phyloP scores from a whole-genome alignment of 2,329 filamentous ascomycete species.

The Neopestalotiopsis clavispora region DNA sequence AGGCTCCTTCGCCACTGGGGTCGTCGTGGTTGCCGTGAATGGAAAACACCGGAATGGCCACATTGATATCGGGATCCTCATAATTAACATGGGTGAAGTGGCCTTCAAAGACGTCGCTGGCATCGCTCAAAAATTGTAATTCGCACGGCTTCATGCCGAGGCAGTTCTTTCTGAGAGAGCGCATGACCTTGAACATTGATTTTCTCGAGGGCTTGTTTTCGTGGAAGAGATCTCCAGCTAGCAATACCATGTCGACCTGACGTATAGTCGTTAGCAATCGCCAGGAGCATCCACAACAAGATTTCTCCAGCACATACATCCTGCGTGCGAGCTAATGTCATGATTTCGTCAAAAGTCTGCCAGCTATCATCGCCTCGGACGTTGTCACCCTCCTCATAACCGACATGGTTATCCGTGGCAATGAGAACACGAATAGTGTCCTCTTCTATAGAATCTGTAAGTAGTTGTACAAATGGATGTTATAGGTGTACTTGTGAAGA shows the following conservation, averaged over 20 bases:
- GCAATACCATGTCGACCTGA: slow-evolving; percentile 91
- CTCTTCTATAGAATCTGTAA: slow-evolving; percentile 45
- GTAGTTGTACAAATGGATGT: background rate
- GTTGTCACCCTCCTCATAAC: slow-evolving; percentile 90
- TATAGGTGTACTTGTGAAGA: background rate
- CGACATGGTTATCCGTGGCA: slow-evolving; percentile 97
- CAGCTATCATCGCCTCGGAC: slow-evolving; percentile 97
- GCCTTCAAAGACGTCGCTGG: slow-evolving; percentile 86
- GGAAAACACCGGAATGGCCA: slow-evolving; percentile 95
- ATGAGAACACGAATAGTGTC: slow-evolving; percentile 95
- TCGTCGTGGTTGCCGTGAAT: slow-evolving; percentile 99
- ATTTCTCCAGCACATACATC: slow-evolving; percentile 60
- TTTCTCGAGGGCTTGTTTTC: slow-evolving; percentile 97
- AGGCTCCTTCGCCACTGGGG: slow-evolving; percentile 92
- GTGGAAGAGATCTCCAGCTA: slow-evolving; percentile 95
- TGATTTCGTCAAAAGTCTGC: slow-evolving; percentile 93
- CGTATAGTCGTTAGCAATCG: slow-evolving; percentile 7
- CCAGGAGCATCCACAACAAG: slow-evolving; percentile 11
- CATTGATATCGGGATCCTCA: slow-evolving; percentile 95
- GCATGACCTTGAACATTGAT: slow-evolving; percentile 97
- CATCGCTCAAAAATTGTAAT: slow-evolving; percentile 92
- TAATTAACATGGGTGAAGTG: slow-evolving; percentile 97
- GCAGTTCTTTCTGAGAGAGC: slow-evolving; percentile 89
- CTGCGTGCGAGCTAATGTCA: slow-evolving; percentile 82
- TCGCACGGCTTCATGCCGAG: slow-evolving; percentile 95